Percentiles rank a stretch among this genome's conserved stretches.
Conservation (phyloP, 2,329 filamentous ascomycete species). For the Epichloe amarillans region DNA sequence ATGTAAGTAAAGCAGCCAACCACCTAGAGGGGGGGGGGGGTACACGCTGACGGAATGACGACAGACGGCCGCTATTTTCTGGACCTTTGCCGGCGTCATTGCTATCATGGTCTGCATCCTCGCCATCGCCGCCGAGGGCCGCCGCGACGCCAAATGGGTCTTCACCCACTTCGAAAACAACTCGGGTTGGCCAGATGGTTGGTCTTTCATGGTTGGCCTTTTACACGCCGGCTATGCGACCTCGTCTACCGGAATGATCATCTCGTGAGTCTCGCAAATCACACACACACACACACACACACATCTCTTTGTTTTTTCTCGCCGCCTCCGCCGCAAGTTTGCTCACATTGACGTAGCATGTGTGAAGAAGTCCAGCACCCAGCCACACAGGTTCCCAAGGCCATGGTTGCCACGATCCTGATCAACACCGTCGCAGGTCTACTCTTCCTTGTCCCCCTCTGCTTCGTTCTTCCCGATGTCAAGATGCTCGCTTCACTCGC, state of each 20-base stretch:
- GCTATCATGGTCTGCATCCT: slow-evolving; percentile 50
- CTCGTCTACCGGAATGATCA: slow-evolving; percentile 68
- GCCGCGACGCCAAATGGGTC: slow-evolving; percentile 47
- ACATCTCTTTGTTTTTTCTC: not conserved
- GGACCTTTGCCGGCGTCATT: slow-evolving; percentile 59
- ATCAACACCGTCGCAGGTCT: slow-evolving; percentile 55
- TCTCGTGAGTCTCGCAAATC: slow-evolving; percentile 41
- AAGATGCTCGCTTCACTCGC: slow-evolving; percentile 36
- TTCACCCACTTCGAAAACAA: slow-evolving; percentile 55
- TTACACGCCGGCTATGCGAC: slow-evolving; percentile 62
- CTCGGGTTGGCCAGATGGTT: slow-evolving; percentile 57
- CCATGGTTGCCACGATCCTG: slow-evolving; percentile 54
- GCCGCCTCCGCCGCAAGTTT: not conserved
- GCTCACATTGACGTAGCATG: slow-evolving; percentile 35
- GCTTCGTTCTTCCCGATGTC: slow-evolving; percentile 56
- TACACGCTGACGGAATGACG: not conserved
- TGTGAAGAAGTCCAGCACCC: slow-evolving; percentile 59
- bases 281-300: too few relatives aligned
- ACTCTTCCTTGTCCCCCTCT: slow-evolving; percentile 53
- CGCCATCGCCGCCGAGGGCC: slow-evolving; percentile 55
- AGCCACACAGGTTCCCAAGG: slow-evolving; percentile 55
- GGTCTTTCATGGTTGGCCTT: slow-evolving; percentile 61
- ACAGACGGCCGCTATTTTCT: slow-evolving; percentile 56
- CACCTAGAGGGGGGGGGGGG: too few relatives aligned
- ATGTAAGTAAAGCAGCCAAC: slow-evolving; percentile 40